Percentiles rank a stretch among this genome's conserved stretches.
Evolutionary conservation across 1,139 yeast genomes (phyloP).

Genomic region (Ogataea hybrid): DNA sequence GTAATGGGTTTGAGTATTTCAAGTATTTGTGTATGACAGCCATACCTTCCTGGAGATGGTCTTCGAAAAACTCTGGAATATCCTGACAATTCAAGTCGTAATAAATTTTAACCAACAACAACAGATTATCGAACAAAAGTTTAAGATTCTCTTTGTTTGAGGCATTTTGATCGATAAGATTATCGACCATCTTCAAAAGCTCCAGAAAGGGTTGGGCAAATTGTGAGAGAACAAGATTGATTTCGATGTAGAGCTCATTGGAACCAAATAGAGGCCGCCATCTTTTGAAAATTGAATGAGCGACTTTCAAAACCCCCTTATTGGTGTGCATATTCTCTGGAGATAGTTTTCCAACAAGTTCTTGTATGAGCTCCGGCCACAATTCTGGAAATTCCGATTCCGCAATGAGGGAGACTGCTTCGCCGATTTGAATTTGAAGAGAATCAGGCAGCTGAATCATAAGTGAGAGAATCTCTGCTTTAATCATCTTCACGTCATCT

Average conservation of each 20-base stretch:
- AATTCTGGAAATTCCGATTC: constrained; percentile 92
- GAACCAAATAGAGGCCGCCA: constrained; percentile 96
- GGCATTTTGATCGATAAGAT: constrained; percentile 51
- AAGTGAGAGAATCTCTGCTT: constrained; percentile 70
- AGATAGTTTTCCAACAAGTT: constrained; percentile 63
- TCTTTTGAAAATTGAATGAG: constrained; percentile 92
- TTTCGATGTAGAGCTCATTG: constrained; percentile 85
- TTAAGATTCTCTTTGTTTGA: constrained; percentile 46
- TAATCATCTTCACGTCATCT: constrained; percentile 66
- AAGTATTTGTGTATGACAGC: constrained; percentile 78
- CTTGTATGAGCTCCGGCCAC: constrained; percentile 81
- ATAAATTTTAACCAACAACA: constrained; percentile 74
- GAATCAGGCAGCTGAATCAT: constrained; percentile 78
- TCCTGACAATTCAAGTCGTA: constrained; percentile 97
- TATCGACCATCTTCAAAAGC: constrained; percentile 65
- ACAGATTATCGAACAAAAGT: constrained; percentile 66
- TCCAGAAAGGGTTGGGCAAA: constrained; percentile 78
- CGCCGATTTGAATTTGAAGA: constrained; percentile 89
- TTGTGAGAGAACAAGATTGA: constrained; percentile 79
- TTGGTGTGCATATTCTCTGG: constrained; percentile 68
- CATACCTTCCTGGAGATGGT: constrained; percentile 78
- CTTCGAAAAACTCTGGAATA: constrained; percentile 97
- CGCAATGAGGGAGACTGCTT: constrained; percentile 88
- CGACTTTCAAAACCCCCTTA: constrained; percentile 85
- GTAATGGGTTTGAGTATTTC: constrained; percentile 51